Conservation (phyloP, 495 filamentous ascomycete species). For the Tuber indicum region DNA sequence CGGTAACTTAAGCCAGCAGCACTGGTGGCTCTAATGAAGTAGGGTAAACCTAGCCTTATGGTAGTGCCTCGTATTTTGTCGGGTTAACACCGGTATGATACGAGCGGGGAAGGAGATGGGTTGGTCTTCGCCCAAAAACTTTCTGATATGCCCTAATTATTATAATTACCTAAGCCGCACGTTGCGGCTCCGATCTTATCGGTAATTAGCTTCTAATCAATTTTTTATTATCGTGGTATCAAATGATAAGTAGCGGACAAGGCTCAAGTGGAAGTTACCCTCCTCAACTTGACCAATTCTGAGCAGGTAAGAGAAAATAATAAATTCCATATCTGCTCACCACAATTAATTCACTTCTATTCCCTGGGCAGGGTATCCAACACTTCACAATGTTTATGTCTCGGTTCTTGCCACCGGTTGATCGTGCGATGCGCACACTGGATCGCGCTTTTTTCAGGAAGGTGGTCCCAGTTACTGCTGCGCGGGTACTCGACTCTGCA, state of each 20-base stretch:
- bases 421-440: conserved; percentile 68
- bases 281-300: not conserved
- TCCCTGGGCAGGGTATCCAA: not conserved
- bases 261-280: not conserved
- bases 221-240: too few relatives aligned
- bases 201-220: not conserved
- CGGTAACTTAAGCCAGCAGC: not conserved
- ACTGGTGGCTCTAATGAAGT: not conserved
- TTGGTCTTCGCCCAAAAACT: not conserved
- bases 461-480: conserved; percentile 65
- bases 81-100: not conserved
- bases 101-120: not conserved
- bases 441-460: conserved; percentile 78
- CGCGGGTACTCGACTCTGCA: conserved; percentile 65
- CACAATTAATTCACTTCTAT: not conserved
- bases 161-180: not conserved
- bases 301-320: not conserved
- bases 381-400: not conserved
- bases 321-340: not conserved
- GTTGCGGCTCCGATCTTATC: not conserved
- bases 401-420: conserved; percentile 67
- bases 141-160: not conserved
- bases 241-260: not conserved
- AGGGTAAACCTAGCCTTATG: not conserved
- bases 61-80: too few relatives aligned